These are phyloP conservation scores for Panaeolus cyanescens DNA, from an alignment of 768 basidiomycete species.

Conservation along the genomic window DNA sequence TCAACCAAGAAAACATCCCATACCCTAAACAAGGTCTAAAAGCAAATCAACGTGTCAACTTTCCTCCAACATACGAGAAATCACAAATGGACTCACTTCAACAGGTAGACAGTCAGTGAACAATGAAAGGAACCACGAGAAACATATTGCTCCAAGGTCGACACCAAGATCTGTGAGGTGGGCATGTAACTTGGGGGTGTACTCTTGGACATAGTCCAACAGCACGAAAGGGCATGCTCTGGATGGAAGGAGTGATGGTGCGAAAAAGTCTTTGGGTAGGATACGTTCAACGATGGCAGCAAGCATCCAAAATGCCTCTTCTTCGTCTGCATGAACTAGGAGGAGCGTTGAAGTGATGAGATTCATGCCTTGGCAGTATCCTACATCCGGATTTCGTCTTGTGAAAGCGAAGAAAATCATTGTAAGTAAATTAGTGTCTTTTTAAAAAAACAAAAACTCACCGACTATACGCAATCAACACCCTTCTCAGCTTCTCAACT, in stretches of 20 bases:
- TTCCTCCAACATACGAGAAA: not conserved
- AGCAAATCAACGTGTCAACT: slow-evolving; percentile 8
- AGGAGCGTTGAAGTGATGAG: slow-evolving; percentile 93
- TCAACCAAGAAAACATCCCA: slow-evolving; percentile 97
- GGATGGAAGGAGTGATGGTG: slow-evolving; percentile 88
- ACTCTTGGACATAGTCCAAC: slow-evolving; percentile 81
- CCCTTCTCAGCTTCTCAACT: slow-evolving; percentile 87
- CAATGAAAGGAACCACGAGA: slow-evolving; percentile 97
- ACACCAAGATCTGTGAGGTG: slow-evolving; percentile 83
- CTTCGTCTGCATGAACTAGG: slow-evolving; percentile 91
- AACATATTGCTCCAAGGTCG: slow-evolving; percentile 92
- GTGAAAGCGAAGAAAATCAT: slow-evolving; percentile 6
- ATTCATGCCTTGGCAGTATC: slow-evolving; percentile 96
- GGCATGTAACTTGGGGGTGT: slow-evolving; percentile 68
- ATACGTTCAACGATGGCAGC: slow-evolving; percentile 86
- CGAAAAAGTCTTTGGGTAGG: slow-evolving; percentile 92
- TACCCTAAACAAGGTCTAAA: slow-evolving; percentile 87
- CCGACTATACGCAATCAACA: slow-evolving; percentile 92
- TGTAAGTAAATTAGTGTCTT: not conserved
- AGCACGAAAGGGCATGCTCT: slow-evolving; percentile 93
- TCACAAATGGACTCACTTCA: slow-evolving; percentile 56
- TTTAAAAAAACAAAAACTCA: slow-evolving; percentile 35
- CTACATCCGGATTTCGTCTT: slow-evolving; percentile 90
- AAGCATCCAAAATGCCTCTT: slow-evolving; percentile 97
- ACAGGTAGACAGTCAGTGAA: slow-evolving; percentile 97